Evolutionary conservation across 768 basidiomycete species (phyloP), one percentile per base, ranked within the genome.

Genomic region (Filobasidium floriforme): DNA sequence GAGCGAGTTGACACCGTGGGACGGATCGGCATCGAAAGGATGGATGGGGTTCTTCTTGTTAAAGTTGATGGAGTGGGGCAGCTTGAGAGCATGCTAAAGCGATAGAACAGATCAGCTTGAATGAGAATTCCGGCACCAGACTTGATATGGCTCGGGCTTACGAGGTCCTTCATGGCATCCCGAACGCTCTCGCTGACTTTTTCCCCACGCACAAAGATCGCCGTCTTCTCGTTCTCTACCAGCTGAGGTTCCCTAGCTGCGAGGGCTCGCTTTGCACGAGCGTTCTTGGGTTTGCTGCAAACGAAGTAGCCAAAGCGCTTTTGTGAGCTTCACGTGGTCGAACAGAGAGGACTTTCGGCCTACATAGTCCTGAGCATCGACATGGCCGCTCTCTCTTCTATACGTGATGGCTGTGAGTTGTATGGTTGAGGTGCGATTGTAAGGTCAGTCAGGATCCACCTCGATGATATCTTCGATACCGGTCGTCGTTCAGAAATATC

Each of bases 41-140:
- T 88, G 87, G 12, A 98, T 84, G 28, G 80, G 76, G 76, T 98
- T 98, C 79, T 96, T 94, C 78, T 93, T 96, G 55, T 88, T 89
- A 81, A 98, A 99, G 14, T 90, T 85, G 68, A 98, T 88, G 0
- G 87, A 87, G 73, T 94, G 71, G 0, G 96, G 94, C 65, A 89
- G 88, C 79, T 98, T 98, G 68, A 98, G 84, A 1, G 90, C 86
- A 87, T 93, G 92, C 93, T 96, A 72, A 51, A 15, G 37, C 19
- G 19, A 19, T 22, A 66, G 22, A 41, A 12, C 24, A 55, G 9
- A 18, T 60, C 14, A 55, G 9, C 59, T 19, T 19, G 59, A 28
- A 22, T 32, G n/a, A 32, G 54, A 10, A 18, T 14, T 19, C 59
- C 46, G 28, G 52, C n/a, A 43, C 46, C 28, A 19, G 52, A 18